Conservation (phyloP, 345 rosid species). For the Gossypioides kirkii region DNA sequence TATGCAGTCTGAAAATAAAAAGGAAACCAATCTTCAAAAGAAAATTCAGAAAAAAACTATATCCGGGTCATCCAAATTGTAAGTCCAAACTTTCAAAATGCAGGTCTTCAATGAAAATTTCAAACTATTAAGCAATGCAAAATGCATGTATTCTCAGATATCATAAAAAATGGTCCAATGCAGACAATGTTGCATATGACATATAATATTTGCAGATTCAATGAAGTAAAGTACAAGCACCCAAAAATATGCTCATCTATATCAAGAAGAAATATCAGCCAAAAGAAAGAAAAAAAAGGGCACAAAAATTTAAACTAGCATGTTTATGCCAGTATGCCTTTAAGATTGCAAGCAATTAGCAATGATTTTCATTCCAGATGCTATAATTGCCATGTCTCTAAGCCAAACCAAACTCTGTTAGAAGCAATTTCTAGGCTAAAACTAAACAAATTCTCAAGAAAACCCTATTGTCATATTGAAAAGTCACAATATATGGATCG, state of each 20-base stretch:
- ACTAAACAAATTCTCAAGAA: neutral
- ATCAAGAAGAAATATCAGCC: neutral
- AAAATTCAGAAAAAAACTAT: neutral
- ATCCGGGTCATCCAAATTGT: neutral
- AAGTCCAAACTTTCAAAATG: neutral
- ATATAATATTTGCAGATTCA: neutral
- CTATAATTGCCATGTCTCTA: neutral
- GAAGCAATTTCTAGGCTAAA: neutral
- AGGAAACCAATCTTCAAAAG: neutral
- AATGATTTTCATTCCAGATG: neutral
- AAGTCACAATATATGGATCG: neutral
- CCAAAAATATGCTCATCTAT: neutral
- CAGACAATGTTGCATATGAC: neutral
- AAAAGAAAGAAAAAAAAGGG: neutral
- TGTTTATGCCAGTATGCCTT: neutral
- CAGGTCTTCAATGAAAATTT: neutral
- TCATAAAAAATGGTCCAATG: neutral
- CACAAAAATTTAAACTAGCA: neutral
- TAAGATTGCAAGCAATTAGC: neutral
- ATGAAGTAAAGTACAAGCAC: neutral
- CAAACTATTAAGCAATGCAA: neutral
- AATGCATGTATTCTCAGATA: neutral
- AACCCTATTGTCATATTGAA: neutral
- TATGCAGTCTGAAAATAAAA: neutral
- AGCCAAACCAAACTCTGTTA: neutral